A percentile compares a stretch with the other conserved stretches of the same genome.
Conservation (phyloP, 352 stramenopile genomes). For the Pythium plurisporium region DNA sequence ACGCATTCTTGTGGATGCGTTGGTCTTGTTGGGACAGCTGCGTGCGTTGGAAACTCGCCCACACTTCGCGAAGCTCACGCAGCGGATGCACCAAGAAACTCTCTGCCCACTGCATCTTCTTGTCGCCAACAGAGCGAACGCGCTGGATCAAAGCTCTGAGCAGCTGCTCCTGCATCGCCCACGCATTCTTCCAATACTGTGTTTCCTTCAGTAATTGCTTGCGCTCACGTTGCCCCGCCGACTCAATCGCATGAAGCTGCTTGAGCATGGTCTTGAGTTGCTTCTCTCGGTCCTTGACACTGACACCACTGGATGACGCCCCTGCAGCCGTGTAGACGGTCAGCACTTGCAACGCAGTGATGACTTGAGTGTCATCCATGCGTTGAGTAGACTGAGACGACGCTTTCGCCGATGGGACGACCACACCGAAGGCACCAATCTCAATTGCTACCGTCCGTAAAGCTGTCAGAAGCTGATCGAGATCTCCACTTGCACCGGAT, state of each 20-base stretch:
- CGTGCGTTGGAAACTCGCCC: slow-evolving; percentile 15
- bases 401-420: slow-evolving; percentile 6
- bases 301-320: slow-evolving; percentile 4
- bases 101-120: slow-evolving; percentile 24
- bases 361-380: neutral
- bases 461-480: neutral
- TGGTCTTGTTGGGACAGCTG: slow-evolving; percentile 14
- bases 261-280: slow-evolving; percentile 20
- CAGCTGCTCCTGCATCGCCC: slow-evolving; percentile 18
- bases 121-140: slow-evolving; percentile 16
- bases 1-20: slow-evolving; percentile 24
- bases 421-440: slow-evolving; percentile 17
- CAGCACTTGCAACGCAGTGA: slow-evolving; percentile 13
- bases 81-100: slow-evolving; percentile 9
- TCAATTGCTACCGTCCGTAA: slow-evolving; percentile 6
- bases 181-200: slow-evolving; percentile 19
- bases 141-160: slow-evolving; percentile 10
- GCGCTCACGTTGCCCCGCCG: neutral
- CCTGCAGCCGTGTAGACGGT: neutral
- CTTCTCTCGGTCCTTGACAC: slow-evolving; percentile 22
- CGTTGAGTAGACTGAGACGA: neutral
- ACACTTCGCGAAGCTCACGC: slow-evolving; percentile 21
- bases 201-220: slow-evolving; percentile 2
- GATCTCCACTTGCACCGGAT: neutral
- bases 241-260: slow-evolving; percentile 20